These are phyloP conservation scores for Phytophthora colocasiae DNA, from an alignment of 352 stramenopile genomes.

Conservation along the genomic window DNA sequence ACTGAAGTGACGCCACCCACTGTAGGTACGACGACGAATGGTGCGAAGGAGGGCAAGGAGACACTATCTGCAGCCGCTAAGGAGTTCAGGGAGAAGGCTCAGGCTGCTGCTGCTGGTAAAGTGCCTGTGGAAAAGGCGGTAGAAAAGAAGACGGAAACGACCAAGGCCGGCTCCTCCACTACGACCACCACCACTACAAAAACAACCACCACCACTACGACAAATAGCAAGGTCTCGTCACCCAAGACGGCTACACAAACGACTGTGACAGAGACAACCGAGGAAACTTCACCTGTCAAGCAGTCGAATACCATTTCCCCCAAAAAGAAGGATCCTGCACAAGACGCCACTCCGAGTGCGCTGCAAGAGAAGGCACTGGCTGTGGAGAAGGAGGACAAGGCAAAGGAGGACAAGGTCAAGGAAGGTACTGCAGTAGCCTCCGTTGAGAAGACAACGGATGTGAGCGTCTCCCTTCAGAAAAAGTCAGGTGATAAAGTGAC, in stretches of 20 bases:
- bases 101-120: conserved; percentile 19
- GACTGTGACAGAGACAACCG: conserved; percentile 16
- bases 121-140: conserved; percentile 18
- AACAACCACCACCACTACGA: conserved; percentile 33
- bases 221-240: conserved; percentile 25
- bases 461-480: conserved; percentile 41
- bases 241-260: conserved; percentile 16
- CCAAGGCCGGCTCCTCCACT: conserved; percentile 17
- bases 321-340: conserved; percentile 23
- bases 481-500: conserved; percentile 54
- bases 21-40: conserved; percentile 12
- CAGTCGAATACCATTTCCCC: conserved; percentile 27
- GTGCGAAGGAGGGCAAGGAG: conserved; percentile 11
- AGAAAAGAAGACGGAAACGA: conserved; percentile 34
- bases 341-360: conserved; percentile 17
- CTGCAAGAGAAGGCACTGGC: conserved; percentile 29
- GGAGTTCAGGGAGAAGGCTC: conserved; percentile 3
- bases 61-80: conserved; percentile 1
- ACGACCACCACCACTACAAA: conserved; percentile 28
- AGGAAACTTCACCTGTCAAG: conserved; percentile 15
- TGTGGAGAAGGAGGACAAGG: conserved; percentile 8
- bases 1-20: conserved; percentile 2
- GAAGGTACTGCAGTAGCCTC: conserved; percentile 6
- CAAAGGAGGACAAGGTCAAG: conserved; percentile 16
- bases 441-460: conserved; percentile 42